Evolutionary conservation across 306 rosid genomes (phyloP).

Genomic region (Hippophae tibetana): DNA sequence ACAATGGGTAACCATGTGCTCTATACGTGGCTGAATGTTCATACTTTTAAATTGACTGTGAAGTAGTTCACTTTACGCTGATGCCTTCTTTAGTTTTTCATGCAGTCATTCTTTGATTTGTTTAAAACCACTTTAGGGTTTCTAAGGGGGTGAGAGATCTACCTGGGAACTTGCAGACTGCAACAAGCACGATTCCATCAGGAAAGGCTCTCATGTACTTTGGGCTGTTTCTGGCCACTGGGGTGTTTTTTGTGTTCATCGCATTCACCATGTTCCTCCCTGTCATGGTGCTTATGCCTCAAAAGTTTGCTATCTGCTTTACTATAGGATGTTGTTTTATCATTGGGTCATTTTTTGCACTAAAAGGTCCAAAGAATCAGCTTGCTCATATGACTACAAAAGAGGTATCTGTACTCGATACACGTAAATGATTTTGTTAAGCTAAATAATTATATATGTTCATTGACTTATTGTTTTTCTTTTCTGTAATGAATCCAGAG

Average conservation of each 20-base stretch:
- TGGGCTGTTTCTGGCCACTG: conserved; percentile 66
- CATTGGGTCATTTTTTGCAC: conserved; percentile 76
- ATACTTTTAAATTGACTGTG: neutral
- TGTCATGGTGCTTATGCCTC: conserved; percentile 84
- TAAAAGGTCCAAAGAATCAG: conserved; percentile 79
- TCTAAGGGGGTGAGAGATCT: conserved; percentile 93
- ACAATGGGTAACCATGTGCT: too few species aligned
- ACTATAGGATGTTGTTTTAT: conserved; percentile 85
- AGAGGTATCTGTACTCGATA: conserved; percentile 49
- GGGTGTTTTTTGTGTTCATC: conserved; percentile 80
- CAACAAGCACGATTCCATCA: conserved; percentile 73
- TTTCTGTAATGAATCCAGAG: conserved; percentile 45
- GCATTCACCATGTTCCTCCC: conserved; percentile 93
- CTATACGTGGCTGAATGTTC: neutral
- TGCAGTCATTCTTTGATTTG: conserved; percentile 5
- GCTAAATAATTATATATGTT: conserved; percentile 3
- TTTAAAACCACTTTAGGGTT: conserved; percentile 41
- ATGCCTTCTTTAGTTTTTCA: conserved; percentile 3
- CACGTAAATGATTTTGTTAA: conserved; percentile 7
- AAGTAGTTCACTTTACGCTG: neutral
- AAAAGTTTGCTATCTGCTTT: conserved; percentile 87
- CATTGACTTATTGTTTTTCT: neutral
- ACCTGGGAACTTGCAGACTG: conserved; percentile 76
- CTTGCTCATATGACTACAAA: conserved; percentile 66
- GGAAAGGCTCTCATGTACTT: conserved; percentile 89